Conservation (phyloP, 148 eudicot species). For the Arbutus unedo region DNA sequence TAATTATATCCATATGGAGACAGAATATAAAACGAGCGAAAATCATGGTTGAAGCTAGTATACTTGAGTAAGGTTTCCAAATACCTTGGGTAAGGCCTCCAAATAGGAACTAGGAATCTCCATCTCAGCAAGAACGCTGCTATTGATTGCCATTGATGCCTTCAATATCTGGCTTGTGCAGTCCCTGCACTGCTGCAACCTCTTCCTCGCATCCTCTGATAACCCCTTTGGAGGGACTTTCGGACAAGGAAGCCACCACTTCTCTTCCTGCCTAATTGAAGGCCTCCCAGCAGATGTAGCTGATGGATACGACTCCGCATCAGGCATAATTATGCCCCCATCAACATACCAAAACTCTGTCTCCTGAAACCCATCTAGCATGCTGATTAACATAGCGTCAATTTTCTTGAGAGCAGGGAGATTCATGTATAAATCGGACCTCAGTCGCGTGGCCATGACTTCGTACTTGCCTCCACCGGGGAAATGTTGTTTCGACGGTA, state of each 20-base stretch:
- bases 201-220: conserved; percentile 79
- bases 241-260: conserved; percentile 98
- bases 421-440: conserved; percentile 79
- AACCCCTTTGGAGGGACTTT: conserved; percentile 75
- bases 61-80: background rate
- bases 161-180: conserved; percentile 90
- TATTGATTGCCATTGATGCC: conserved; percentile 95
- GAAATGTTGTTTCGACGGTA: conserved; percentile 75
- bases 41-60: background rate
- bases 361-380: conserved; percentile 85
- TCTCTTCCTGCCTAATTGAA: conserved; percentile 89
- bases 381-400: conserved; percentile 72
- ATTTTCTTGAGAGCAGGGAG: conserved; percentile 91
- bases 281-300: conserved; percentile 52
- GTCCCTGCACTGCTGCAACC: conserved; percentile 82
- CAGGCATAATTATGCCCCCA: conserved; percentile 47
- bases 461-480: conserved; percentile 81
- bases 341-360: conserved; percentile 81
- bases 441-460: conserved; percentile 83
- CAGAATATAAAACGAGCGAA: background rate
- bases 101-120: conserved; percentile 83
- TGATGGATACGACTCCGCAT: conserved; percentile 32
- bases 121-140: conserved; percentile 88
- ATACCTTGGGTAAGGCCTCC: conserved; percentile 90
- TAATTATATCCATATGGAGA: background rate